Percentiles rank a stretch among this genome's conserved stretches.
These are phyloP conservation scores for Zymoseptoria pseudotritici DNA, from an alignment of 2,329 filamentous ascomycete species.

Conservation along the genomic window DNA sequence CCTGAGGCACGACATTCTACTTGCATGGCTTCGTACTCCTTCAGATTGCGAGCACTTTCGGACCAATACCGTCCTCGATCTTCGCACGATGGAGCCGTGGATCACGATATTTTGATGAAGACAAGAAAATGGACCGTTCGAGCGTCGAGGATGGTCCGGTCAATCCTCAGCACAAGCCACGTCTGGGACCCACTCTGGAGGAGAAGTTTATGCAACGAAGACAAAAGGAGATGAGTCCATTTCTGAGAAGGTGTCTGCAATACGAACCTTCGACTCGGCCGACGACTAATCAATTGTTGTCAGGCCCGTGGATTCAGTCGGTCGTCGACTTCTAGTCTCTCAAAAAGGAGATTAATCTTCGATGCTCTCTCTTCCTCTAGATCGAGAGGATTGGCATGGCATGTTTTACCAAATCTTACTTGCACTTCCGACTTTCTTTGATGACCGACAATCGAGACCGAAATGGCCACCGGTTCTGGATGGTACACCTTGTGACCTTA, in stretches of 20 bases:
- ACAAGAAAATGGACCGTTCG: background rate
- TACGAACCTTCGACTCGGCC: constrained; percentile 3
- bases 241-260: background rate
- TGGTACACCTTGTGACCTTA: too few relatives aligned
- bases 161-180: background rate
- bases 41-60: background rate
- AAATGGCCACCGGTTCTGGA: too few relatives aligned
- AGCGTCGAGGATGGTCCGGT: background rate
- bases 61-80: background rate
- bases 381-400: background rate
- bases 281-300: constrained; percentile 1
- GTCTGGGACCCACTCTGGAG: background rate
- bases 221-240: background rate
- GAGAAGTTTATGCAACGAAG: background rate
- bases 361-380: background rate
- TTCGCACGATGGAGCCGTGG: constrained; percentile 2
- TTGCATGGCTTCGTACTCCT: too few relatives aligned
- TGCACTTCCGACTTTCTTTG: background rate
- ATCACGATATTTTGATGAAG: background rate
- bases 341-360: background rate
- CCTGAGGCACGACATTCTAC: too few relatives aligned
- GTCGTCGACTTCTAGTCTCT: background rate
- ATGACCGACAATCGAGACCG: background rate
- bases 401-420: too few relatives aligned
- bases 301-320: constrained; percentile 1